Base-by-base conservation (phyloP, 352 stramenopile genomes). In the Phytophthora megakarya region DNA sequence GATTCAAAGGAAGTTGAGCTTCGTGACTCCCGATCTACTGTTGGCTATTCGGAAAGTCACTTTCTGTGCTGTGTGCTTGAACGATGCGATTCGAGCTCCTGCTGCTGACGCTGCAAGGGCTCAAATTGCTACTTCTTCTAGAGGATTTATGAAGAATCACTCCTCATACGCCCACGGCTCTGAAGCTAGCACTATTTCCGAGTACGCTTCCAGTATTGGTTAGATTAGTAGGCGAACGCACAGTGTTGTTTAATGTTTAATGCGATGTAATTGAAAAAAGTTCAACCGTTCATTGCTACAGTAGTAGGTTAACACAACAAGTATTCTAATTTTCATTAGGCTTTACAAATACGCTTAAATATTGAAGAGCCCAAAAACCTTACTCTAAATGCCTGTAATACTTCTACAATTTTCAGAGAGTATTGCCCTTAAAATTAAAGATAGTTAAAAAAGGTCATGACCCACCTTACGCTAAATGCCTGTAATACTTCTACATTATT, bases 41-140 rank as follows among this genome's bases (percentile, higher is more conserved):
- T 39, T 78, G 19, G 51, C 46, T 10, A 42, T 65, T 38, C 49
- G 69, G 7, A 72, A 76, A 16, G 62, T 81, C 38, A 74, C 63
- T 12, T 78, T 81, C 32, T 81, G 73, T 28, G 49, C 53, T 0
- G 45, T 61, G 8, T 80, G 73, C 25, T 28, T 80, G n/a, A 70
- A 70, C 15, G 64, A 73, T 26, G 49, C 68, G 1, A 56, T 70
- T 22, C 49, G 44, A 11, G 60, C 47, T 46, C 65, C 58, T 35
- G 65, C 70, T 33, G 45, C 56, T 3, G 65, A 65, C 15, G 65
- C 66, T 7, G 70, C 70, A 18, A 40, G 65, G 26, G 65, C 65
- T 25, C 70, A 74, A 40, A 65, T 77, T 7, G 10, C 61, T 16
- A 53, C 22, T 4, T 60, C 40, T 0, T n/a, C 11, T 23, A 38